These are phyloP conservation scores for Globisporangium radiosum DNA, from an alignment of 352 stramenopile species.

Conservation along the genomic window DNA sequence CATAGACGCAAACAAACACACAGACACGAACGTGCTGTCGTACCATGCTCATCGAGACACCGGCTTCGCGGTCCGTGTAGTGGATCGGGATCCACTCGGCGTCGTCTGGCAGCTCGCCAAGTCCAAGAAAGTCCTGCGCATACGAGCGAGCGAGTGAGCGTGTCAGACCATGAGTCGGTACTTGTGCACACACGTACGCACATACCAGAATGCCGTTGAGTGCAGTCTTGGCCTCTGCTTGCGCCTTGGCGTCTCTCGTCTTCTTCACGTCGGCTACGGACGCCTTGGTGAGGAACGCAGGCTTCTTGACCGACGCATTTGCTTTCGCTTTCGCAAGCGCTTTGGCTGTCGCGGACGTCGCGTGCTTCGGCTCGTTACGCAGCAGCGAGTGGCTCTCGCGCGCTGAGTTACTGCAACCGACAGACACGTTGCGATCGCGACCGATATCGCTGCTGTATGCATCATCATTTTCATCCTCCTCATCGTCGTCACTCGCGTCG, in stretches of 20 bases:
- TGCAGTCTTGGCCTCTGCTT: conserved; percentile 47
- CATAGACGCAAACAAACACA: neutral
- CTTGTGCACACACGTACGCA: neutral
- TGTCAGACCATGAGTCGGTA: neutral
- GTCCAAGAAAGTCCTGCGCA: conserved; percentile 56
- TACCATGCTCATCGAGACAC: conserved; percentile 59
- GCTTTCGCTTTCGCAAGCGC: conserved; percentile 4
- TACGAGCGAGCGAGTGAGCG: neutral
- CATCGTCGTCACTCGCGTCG: neutral
- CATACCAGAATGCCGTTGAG: conserved; percentile 49
- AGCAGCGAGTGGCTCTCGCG: conserved; percentile 34
- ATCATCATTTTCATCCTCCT: neutral
- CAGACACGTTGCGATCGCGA: no score
- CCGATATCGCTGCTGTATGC: neutral
- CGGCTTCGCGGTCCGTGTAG: conserved; percentile 68
- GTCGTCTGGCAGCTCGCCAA: conserved; percentile 68
- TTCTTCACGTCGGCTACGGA: conserved; percentile 15
- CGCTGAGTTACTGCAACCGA: no score
- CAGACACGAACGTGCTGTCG: neutral
- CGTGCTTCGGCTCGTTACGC: conserved; percentile 15
- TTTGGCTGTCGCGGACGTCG: neutral
- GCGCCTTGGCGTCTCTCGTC: conserved; percentile 36
- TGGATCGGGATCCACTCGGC: conserved; percentile 73
- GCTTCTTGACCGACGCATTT: conserved; percentile 15
- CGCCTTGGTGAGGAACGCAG: conserved; percentile 21